Percentiles rank a stretch among this genome's conserved stretches.
Evolutionary conservation across 2,329 filamentous ascomycete species (phyloP).

Genomic region (Reticulascus tulasneorum): DNA sequence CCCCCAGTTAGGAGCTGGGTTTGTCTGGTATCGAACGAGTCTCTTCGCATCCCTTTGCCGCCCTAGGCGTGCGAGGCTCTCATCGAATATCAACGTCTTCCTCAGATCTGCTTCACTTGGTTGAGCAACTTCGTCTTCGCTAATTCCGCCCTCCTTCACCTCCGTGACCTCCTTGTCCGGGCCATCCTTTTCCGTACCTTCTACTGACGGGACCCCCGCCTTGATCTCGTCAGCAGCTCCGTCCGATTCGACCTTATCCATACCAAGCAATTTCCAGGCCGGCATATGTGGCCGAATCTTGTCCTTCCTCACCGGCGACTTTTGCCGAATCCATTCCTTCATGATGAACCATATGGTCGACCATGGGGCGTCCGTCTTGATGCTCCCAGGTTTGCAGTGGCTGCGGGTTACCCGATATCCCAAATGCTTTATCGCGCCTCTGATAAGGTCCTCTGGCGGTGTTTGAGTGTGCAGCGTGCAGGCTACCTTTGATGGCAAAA

Average conservation of each 20-base stretch:
- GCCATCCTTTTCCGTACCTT: constrained; percentile 19
- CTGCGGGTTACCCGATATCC: constrained; percentile 83
- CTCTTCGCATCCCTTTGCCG: constrained; percentile 63
- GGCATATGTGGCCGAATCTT: constrained; percentile 66
- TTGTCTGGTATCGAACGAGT: constrained; percentile 82
- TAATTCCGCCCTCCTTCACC: constrained; percentile 14
- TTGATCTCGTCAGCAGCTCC: constrained; percentile 11
- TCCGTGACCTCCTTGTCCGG: constrained; percentile 29
- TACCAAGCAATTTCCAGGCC: constrained; percentile 65
- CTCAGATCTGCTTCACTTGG: constrained; percentile 38
- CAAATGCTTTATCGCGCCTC: constrained; percentile 74
- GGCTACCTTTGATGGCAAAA: constrained; percentile 70
- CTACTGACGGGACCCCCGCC: constrained; percentile 27
- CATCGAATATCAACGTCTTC: constrained; percentile 69
- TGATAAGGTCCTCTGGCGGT: constrained; percentile 72
- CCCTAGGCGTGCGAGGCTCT: constrained; percentile 70
- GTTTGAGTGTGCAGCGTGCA: constrained; percentile 76
- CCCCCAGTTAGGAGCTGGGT: constrained; percentile 91
- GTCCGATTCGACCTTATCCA: constrained; percentile 30
- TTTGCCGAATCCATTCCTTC: constrained; percentile 84
- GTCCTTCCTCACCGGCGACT: constrained; percentile 69
- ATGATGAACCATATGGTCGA: constrained; percentile 86
- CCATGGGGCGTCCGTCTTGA: constrained; percentile 95
- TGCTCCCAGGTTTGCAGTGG: constrained; percentile 82
- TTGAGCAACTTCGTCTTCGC: constrained; percentile 8